phyloP scores from a whole-genome alignment of 257 asterid genomes.

The Gentiana dahurica region DNA sequence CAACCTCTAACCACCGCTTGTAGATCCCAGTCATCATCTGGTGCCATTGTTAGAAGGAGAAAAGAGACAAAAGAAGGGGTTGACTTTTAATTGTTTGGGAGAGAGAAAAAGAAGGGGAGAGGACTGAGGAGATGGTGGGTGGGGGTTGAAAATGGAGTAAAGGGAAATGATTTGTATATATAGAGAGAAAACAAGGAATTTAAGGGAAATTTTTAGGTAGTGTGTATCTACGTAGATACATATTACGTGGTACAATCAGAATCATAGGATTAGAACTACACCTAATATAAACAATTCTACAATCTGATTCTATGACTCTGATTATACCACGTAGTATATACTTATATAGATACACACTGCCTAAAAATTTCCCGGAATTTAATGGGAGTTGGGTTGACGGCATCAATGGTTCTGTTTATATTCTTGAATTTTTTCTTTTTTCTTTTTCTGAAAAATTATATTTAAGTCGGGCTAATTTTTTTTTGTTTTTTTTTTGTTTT shows the following conservation, averaged over 20 bases:
- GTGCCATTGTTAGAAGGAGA: slow-evolving; percentile 32
- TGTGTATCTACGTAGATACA: too few species aligned
- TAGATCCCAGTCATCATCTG: slow-evolving; percentile 76
- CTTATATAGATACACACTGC: too few species aligned
- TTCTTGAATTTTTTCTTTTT: slow-evolving; percentile 5
- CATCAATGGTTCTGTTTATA: slow-evolving; percentile 19
- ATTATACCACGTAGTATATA: too few species aligned
- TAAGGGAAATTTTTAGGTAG: too few species aligned
- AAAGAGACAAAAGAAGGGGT: slow-evolving; percentile 13
- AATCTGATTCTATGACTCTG: too few species aligned
- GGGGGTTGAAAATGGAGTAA: background rate
- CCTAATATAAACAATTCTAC: too few species aligned
- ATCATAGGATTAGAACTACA: too few species aligned
- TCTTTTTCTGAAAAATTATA: background rate
- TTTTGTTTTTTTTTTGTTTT: background rate
- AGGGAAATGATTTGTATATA: slow-evolving; percentile 9
- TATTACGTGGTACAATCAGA: too few species aligned
- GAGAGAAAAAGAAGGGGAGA: slow-evolving; percentile 18
- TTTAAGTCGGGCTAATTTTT: too few species aligned
- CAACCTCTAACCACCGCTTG: slow-evolving; percentile 95
- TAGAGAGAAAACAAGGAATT: slow-evolving; percentile 5
- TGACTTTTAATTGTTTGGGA: slow-evolving; percentile 4
- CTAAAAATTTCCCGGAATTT: too few species aligned
- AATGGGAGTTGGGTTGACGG: slow-evolving; percentile 1
- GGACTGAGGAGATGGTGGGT: background rate